Evolutionary conservation across 1,284 basidiomycete genomes (phyloP).

Genomic region (Austroboletus novae-zelandiae): DNA sequence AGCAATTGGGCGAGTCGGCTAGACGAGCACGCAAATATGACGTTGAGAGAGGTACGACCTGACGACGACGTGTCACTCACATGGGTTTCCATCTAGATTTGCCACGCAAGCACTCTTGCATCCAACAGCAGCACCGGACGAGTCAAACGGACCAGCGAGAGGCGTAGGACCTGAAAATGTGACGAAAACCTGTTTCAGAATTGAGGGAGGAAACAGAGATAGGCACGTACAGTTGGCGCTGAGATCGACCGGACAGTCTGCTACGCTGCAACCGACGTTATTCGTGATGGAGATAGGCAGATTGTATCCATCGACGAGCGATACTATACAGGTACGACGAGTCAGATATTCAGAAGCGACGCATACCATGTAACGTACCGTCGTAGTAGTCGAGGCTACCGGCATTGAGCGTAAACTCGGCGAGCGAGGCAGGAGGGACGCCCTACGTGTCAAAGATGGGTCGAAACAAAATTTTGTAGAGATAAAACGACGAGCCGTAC

Average conservation of each 20-base stretch:
- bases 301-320: constrained; percentile 48
- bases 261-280: constrained; percentile 37
- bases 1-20: constrained; percentile 37
- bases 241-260: constrained; percentile 45
- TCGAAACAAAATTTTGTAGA: not conserved
- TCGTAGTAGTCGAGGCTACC: constrained; percentile 26
- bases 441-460: constrained; percentile 33
- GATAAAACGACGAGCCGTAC: constrained; percentile 29
- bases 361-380: constrained; percentile 11
- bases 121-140: constrained; percentile 42
- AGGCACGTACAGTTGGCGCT: constrained; percentile 36
- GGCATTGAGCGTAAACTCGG: constrained; percentile 50
- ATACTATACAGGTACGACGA: constrained; percentile 24
- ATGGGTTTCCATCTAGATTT: constrained; percentile 38
- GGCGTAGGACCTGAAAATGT: constrained; percentile 36
- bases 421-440: constrained; percentile 60
- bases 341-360: too few relatives aligned
- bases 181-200: not conserved
- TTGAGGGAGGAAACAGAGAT: not conserved
- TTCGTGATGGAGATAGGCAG: constrained; percentile 45
- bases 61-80: constrained; percentile 20
- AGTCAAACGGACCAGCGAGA: constrained; percentile 43
- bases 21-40: not conserved
- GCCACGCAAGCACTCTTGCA: constrained; percentile 52
- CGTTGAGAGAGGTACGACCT: too few relatives aligned